Conservation (phyloP, 108 stramenopile genomes). For the Nannochloropsis gaditana region DNA sequence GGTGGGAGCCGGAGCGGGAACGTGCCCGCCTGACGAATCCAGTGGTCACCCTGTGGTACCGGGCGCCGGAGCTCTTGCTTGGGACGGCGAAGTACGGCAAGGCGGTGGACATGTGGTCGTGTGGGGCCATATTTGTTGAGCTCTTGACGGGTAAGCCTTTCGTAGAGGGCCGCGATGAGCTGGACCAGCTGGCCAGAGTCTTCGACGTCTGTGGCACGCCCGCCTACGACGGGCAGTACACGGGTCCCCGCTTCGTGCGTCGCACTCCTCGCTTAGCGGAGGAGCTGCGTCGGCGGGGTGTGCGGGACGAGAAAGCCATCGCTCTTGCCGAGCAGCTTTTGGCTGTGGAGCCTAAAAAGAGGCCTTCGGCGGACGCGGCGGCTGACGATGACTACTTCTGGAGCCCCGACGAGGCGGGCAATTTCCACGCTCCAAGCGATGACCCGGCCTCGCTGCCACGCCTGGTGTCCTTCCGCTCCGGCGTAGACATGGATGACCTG, state of each 20-base stretch:
- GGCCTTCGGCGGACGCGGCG: slow-evolving; percentile 18
- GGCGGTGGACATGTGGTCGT: slow-evolving; percentile 44
- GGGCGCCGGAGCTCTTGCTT: slow-evolving; percentile 56
- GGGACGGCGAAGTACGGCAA: slow-evolving; percentile 40
- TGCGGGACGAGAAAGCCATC: slow-evolving; percentile 11
- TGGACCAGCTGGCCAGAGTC: slow-evolving; percentile 1
- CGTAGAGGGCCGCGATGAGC: neutral
- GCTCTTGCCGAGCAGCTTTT: slow-evolving; percentile 21
- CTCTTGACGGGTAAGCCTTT: slow-evolving; percentile 33
- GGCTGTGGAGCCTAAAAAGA: neutral
- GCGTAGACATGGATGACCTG: slow-evolving; percentile 17
- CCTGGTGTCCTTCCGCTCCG: neutral
- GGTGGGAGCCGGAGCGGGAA: neutral
- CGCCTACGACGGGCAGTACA: slow-evolving; percentile 1
- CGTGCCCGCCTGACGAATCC: slow-evolving; percentile 28
- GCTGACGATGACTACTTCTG: slow-evolving; percentile 17
- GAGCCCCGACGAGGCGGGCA: neutral
- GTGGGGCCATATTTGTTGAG: slow-evolving; percentile 45
- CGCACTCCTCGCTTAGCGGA: neutral
- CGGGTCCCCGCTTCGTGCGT: neutral
- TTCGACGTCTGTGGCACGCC: neutral
- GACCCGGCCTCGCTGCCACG: neutral
- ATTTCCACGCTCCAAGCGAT: neutral
- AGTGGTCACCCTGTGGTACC: slow-evolving; percentile 57
- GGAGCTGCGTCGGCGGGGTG: neutral